These are phyloP conservation scores for Endocarpon pusillum DNA, from an alignment of 495 filamentous ascomycete species.

Conservation along the genomic window DNA sequence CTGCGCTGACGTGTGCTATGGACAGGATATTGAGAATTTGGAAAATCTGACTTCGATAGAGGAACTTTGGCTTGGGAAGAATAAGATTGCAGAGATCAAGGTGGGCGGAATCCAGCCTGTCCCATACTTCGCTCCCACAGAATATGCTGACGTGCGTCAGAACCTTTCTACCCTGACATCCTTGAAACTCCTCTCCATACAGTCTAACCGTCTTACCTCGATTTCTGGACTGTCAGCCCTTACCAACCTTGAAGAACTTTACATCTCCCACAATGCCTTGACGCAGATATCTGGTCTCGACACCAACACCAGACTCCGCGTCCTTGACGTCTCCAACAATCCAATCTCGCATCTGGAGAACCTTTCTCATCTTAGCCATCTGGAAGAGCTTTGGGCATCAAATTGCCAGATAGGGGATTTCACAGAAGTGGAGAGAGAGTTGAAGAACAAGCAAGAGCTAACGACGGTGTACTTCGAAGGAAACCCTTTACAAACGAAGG, in stretches of 20 bases:
- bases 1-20: constrained; percentile 3
- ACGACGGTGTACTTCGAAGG: constrained; percentile 95
- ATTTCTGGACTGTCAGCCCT: constrained; percentile 58
- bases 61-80: constrained; percentile 93
- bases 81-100: constrained; percentile 81
- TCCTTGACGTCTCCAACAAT: constrained; percentile 87
- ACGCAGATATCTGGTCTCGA: constrained; percentile 62
- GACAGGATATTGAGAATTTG: constrained; percentile 73
- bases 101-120: constrained; percentile 15
- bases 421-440: constrained; percentile 63
- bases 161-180: constrained; percentile 53
- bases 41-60: constrained; percentile 58
- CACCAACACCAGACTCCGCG: constrained; percentile 46
- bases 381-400: constrained; percentile 92
- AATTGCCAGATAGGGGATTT: constrained; percentile 69
- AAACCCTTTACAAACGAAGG: constrained; percentile 68
- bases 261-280: constrained; percentile 95
- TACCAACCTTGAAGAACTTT: constrained; percentile 78
- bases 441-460: constrained; percentile 60
- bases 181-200: constrained; percentile 83
- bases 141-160: constrained; percentile 12
- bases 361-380: constrained; percentile 43
- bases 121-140: neutral
- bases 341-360: constrained; percentile 57
- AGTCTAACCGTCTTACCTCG: constrained; percentile 82